Percentiles rank a stretch among this genome's conserved stretches.
These are phyloP conservation scores for Orbilia ellipsospora DNA, from an alignment of 2,329 filamentous ascomycete species.

Conservation along the genomic window DNA sequence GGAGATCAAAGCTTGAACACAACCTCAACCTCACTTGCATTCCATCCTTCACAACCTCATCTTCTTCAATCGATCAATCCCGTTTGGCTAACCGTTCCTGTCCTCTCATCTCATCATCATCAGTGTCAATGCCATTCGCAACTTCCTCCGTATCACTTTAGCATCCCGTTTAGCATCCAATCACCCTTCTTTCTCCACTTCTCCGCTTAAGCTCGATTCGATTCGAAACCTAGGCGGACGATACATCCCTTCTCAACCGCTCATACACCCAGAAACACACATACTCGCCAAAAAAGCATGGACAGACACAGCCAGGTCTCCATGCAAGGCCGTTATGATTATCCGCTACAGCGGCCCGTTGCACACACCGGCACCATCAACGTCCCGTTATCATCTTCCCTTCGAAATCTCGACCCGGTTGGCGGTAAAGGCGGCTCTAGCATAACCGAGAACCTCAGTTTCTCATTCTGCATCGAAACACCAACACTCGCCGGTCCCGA, in stretches of 20 bases:
- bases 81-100: slow-evolving; percentile 32
- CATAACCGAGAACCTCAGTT: slow-evolving; percentile 71
- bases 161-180: slow-evolving; percentile 30
- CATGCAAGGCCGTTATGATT: slow-evolving; percentile 54
- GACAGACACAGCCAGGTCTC: slow-evolving; percentile 53
- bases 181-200: slow-evolving; percentile 45
- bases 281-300: slow-evolving; percentile 32
- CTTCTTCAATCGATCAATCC: slow-evolving; percentile 11
- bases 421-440: slow-evolving; percentile 50
- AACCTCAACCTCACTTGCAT: slow-evolving; percentile 35
- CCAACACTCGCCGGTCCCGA: slow-evolving; percentile 91
- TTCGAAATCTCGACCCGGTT: slow-evolving; percentile 48
- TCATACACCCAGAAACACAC: no score
- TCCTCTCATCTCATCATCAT: background rate
- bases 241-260: slow-evolving; percentile 22
- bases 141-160: slow-evolving; percentile 26
- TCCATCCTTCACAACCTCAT: slow-evolving; percentile 16
- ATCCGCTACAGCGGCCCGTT: slow-evolving; percentile 50
- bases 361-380: slow-evolving; percentile 49
- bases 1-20: slow-evolving; percentile 54
- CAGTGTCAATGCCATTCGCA: slow-evolving; percentile 52
- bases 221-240: slow-evolving; percentile 22
- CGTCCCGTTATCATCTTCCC: slow-evolving; percentile 47
- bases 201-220: slow-evolving; percentile 36
- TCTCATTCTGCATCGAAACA: slow-evolving; percentile 98